Base-by-base conservation (phyloP, 129 eudicot species). In the Pseudognaphalium luteoalbum region DNA sequence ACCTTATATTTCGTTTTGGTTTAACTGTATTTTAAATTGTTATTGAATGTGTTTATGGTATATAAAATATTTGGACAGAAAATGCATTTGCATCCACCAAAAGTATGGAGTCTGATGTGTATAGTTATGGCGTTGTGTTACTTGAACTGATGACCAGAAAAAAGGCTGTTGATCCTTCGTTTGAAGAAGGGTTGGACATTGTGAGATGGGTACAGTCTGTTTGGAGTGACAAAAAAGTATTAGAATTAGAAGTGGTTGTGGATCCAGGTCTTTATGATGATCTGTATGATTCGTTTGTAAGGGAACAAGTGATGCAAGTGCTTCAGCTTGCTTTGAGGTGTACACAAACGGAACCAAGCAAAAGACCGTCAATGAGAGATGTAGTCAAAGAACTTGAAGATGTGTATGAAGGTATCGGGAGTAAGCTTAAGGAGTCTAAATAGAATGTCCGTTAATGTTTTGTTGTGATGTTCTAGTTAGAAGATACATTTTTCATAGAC, bases 21-120 rank as follows among this genome's bases (percentile, higher is more conserved):
- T 47, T 51, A 50, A 14, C n/a, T 71, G 37, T 15, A 22, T 2
- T 44, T 22, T 22, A 17, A 60, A 60, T 15, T 22, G 2, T 30
- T 30, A 62, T 62, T 47, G 14, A 63, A 62, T n/a, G 64, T 57
- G 22, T 64, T 71, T 34, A 6, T 51, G 66, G 11, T 66, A n/a
- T 35, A 16, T 66, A 35, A n/a, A 5, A 5, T 19, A 57, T 57
- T 35, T 17, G 52, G 52, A 68, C 92, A 93, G 98, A 90, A 79
- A 85, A 69, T 74, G 98, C 97, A 61, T 93, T 93, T 83, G 76
- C 91, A 64, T 68, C 86, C 8, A 76, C 65, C 30, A 86, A 74
- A 68, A 86, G 86, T 76, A 86, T 17, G 86, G 98, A 90, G 76
- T 83, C 98, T 10, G 98, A 93, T 81, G 98, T 93, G 64, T 93